Conservation (phyloP, 495 filamentous ascomycete species). For the Oleoguttula mirabilis region DNA sequence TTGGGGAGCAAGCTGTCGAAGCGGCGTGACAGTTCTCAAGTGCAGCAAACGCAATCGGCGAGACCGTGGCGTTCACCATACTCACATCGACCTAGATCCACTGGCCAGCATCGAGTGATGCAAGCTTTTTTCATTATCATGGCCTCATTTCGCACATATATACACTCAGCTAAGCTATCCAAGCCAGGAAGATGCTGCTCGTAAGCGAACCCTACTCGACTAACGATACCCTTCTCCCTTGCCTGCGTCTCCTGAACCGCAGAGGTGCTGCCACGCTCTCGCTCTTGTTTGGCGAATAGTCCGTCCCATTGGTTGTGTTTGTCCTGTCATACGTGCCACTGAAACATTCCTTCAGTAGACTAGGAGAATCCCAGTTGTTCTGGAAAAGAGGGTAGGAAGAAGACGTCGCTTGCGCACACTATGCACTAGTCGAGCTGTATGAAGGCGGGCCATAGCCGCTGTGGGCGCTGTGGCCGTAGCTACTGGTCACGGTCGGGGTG, state of each 20-base stretch:
- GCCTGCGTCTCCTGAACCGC: background rate
- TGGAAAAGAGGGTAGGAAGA: background rate
- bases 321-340: background rate
- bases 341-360: background rate
- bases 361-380: background rate
- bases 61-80: no score
- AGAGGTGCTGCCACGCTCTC: background rate
- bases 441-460: background rate
- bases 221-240: background rate
- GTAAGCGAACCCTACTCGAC: conserved; percentile 1
- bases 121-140: no score
- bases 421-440: background rate
- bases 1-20: no score
- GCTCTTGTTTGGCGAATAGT: background rate
- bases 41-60: no score
- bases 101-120: no score
- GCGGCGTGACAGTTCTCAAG: no score
- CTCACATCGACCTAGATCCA: no score
- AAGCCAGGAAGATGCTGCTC: background rate
- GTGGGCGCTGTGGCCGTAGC: background rate
- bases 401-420: conserved; percentile 6
- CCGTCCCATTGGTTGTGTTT: background rate
- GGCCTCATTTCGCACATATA: no score
- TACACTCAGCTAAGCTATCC: background rate
- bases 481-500: background rate